Percentiles rank a stretch among this genome's conserved stretches.
These are phyloP conservation scores for Colletotrichum brevisporum DNA, from an alignment of 2,329 filamentous ascomycete genomes.

Conservation along the genomic window DNA sequence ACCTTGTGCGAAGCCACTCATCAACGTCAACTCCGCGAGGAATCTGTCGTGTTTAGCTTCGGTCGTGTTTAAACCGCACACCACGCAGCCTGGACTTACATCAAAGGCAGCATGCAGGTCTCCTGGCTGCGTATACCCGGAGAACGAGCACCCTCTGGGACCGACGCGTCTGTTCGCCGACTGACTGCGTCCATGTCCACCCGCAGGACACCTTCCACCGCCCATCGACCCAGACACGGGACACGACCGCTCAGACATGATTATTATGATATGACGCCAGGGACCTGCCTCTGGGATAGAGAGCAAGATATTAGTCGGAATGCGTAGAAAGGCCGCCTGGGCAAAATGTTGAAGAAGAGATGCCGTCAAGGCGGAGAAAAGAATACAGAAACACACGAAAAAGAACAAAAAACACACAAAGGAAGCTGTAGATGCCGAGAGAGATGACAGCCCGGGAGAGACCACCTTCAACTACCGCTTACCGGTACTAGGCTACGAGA, in stretches of 20 bases:
- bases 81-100: constrained; percentile 44
- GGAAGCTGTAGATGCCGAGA: not conserved
- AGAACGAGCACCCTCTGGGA: constrained; percentile 51
- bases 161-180: constrained; percentile 42
- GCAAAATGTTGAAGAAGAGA: constrained; percentile 13
- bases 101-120: constrained; percentile 53
- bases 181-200: constrained; percentile 22
- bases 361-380: constrained; percentile 22
- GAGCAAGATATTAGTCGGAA: constrained; percentile 19
- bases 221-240: constrained; percentile 49
- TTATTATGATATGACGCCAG: constrained; percentile 31
- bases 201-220: constrained; percentile 45
- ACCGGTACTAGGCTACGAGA: no score
- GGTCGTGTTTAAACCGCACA: no score
- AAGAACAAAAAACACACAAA: constrained; percentile 8
- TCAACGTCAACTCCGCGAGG: constrained; percentile 60
- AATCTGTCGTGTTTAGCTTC: constrained; percentile 52
- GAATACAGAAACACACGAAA: not conserved
- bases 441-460: constrained; percentile 21
- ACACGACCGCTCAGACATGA: constrained; percentile 50
- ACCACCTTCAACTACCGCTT: constrained; percentile 11
- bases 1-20: constrained; percentile 62
- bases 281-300: constrained; percentile 33
- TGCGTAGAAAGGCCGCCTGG: constrained; percentile 26
- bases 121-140: constrained; percentile 48